Conservation (phyloP, 2,329 filamentous ascomycete species). For the Diaporthe humulicola region DNA sequence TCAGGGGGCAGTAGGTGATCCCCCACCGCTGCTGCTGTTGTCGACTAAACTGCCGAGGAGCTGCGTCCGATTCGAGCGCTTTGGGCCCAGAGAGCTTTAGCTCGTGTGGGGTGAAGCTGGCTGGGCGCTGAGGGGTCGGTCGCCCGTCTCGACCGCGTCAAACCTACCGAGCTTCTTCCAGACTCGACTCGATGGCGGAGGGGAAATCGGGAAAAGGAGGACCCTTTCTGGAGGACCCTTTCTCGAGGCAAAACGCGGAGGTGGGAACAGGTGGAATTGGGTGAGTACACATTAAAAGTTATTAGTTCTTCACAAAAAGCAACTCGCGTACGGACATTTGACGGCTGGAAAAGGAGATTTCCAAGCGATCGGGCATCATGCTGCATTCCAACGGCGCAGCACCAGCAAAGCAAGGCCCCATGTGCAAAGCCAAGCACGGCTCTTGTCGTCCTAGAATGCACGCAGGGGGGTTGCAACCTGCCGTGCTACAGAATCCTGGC, state of each 20-base stretch:
- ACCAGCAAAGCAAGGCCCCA: neutral
- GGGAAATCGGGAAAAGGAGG: neutral
- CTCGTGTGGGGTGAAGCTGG: conserved; percentile 30
- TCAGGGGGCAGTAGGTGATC: neutral
- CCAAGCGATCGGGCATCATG: conserved; percentile 3
- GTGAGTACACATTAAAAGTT: no score
- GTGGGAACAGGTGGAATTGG: neutral
- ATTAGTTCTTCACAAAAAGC: neutral
- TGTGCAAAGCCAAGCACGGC: conserved; percentile 7
- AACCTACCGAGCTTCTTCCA: neutral
- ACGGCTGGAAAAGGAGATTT: conserved; percentile 22
- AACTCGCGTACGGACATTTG: neutral
- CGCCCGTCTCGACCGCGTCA: neutral
- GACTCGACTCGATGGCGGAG: neutral
- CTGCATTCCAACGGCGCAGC: conserved; percentile 28
- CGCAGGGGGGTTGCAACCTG: neutral
- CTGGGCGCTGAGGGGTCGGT: conserved; percentile 18
- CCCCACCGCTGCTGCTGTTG: neutral
- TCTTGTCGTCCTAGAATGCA: conserved; percentile 4
- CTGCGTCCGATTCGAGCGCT: neutral
- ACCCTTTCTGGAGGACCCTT: neutral
- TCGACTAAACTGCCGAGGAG: conserved; percentile 7
- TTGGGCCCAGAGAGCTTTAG: conserved; percentile 3
- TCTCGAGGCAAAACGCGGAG: neutral
- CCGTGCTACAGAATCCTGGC: conserved; percentile 32